A percentile compares a stretch with the other conserved stretches of the same genome.
Evolutionary conservation across 768 basidiomycete species (phyloP).

Genomic region (Mycena polygramma): DNA sequence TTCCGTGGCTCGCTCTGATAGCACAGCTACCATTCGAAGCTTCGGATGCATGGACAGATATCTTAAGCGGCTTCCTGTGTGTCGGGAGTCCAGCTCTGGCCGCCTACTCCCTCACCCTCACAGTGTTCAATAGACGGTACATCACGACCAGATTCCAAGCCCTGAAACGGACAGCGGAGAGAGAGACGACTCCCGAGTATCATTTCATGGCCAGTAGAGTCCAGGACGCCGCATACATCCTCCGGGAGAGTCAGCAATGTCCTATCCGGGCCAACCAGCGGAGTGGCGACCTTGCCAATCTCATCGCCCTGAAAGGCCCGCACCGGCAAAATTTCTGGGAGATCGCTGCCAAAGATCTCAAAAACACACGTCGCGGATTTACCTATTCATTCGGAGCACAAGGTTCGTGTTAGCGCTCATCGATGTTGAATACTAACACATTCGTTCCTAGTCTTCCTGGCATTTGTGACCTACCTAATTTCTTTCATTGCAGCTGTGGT

Average conservation of each 20-base stretch:
- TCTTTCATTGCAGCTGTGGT: conserved; percentile 33
- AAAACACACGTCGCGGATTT: conserved; percentile 33
- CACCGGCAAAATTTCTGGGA: conserved; percentile 28
- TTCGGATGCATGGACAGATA: conserved; percentile 25
- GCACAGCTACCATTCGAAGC: conserved; percentile 38
- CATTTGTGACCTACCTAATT: conserved; percentile 28
- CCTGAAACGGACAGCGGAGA: conserved; percentile 20
- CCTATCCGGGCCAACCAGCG: conserved; percentile 35
- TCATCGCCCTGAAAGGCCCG: conserved; percentile 26
- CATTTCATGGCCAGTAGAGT: conserved; percentile 21
- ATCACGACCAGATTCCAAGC: conserved; percentile 17
- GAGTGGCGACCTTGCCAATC: conserved; percentile 28
- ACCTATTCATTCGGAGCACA: conserved; percentile 35
- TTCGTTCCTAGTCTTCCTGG: conserved; percentile 26
- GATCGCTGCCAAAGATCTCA: conserved; percentile 29
- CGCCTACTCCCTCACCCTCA: conserved; percentile 36
- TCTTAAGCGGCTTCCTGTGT: conserved; percentile 31
- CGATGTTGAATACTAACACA: background rate
- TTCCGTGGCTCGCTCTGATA: conserved; percentile 37
- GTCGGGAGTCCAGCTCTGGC: conserved; percentile 36
- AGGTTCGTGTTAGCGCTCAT: conserved; percentile 11
- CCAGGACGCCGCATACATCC: conserved; percentile 21
- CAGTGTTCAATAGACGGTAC: conserved; percentile 31
- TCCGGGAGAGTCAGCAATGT: conserved; percentile 32
- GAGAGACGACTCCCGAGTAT: conserved; percentile 5